Base-by-base conservation (phyloP, 768 basidiomycete genomes). In the Neoboletus subvelutipes region DNA sequence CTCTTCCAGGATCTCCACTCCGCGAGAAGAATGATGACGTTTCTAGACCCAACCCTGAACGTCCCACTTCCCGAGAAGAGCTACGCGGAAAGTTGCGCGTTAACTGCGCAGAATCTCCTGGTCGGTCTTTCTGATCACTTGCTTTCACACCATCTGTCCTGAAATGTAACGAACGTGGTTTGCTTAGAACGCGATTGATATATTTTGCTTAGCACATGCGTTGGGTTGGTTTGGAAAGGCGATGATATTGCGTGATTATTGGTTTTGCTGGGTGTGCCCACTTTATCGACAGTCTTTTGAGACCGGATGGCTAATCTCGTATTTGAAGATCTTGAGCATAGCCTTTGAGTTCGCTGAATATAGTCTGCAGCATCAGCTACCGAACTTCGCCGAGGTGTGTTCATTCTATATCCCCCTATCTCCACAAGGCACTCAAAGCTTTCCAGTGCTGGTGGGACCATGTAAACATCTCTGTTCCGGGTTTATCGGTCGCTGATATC, bases 141-240 rank as follows among this genome's bases (percentile, higher is more conserved):
- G 31, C 11, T 29, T 52, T 37, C 53, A 31, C 26, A 33, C 6
- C 17, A 3, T 26, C 11, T 20, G 8, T 51, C 20, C 52, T 63
- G 49, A 58, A 48, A 50, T 24, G 17, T 29, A 48, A 8, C 29
- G 1, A 52, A 62, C 41, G 41, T 49, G 26, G 31, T 49, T 42
- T 50, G 41, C 3, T 2, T 60, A 92, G 88, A 81, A 87, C 65
- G 88, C 92, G 5, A 70, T 94, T 31, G 92, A 94, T 67, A 86
- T 93, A 53, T 94, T 94, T 69, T 93, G 91, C 65, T 62, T 94
- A 18, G 92, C 92, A 29, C 92, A 94, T 69, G 75, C 90, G 39
- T 69, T 94, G 47, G 92, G 92, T 6, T 94, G 92, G 92, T 94
- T 92, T 69, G 91, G 92, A 42, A 94, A 94, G 71, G 92, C 92